Base-by-base conservation (phyloP, 805 yeast genomes). In the Cyberlindnera lachancei region DNA sequence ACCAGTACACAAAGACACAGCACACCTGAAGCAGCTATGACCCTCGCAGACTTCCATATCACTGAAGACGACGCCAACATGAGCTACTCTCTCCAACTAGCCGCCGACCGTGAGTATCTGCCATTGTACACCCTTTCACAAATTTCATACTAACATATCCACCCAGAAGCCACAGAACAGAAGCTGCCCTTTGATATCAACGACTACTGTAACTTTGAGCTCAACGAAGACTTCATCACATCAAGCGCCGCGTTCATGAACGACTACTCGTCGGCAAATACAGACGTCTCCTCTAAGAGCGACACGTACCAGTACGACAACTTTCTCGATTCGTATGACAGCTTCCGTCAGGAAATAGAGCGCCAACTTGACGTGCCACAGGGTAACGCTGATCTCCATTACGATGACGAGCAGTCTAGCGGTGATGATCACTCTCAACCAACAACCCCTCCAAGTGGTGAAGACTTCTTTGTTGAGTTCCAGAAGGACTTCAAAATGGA, bases 171-270 rank as follows among this genome's bases (percentile, higher is more conserved):
- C n/a, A n/a, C n/a, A n/a, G n/a, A n/a, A n/a, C n/a, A n/a, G n/a
- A 43, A 46, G 34, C 39, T 48, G 6, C 50, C 50, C 9, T 48
- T 44, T 29, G 51, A 48, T 23, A 37, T 45, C 29, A 40, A 41
- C 23, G 51, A 50, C 31, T 50, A 48, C 20, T 30, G 43, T 15
- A 40, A 27, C 18, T 36, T 48, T 15, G 55, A 50, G 33, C 36
- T 45, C 29, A 44, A 42, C 18, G 50, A 43, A 20, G 53, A 44
- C 17, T 42, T 46, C 29, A 43, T 43, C 15, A 25, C 29, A 9
- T 12, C 42, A 2, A 23, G 37, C 16, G 44, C 46, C 5, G 47
- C 28, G 6, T 47, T 46, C 29, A 11, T 46, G 22, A 46, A 45
- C 33, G 44, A 37, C 25, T 44, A 45, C 35, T 9, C 37, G 10